phyloP scores from a whole-genome alignment of 2,329 filamentous ascomycete genomes.

The Colletotrichum lentis region DNA sequence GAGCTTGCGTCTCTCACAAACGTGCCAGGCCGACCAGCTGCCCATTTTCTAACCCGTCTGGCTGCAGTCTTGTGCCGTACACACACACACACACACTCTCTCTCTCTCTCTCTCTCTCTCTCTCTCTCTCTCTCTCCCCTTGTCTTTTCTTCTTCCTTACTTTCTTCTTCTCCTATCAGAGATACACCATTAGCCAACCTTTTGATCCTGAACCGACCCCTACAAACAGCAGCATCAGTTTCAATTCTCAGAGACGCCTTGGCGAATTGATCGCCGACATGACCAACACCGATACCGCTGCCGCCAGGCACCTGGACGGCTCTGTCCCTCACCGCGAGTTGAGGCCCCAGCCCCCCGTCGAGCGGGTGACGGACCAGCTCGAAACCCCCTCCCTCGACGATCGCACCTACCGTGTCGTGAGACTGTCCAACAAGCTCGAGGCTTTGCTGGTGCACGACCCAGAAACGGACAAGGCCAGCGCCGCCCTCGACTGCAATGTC shows the following conservation, averaged over 20 bases:
- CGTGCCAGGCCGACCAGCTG: constrained; percentile 28
- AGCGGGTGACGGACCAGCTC: constrained; percentile 71
- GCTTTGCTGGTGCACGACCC: constrained; percentile 91
- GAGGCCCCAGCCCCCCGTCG: constrained; percentile 44
- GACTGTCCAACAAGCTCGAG: constrained; percentile 86
- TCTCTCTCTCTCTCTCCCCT: too few species aligned
- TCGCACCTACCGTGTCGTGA: constrained; percentile 85
- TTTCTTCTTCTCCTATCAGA: background rate
- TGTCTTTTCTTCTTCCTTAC: background rate
- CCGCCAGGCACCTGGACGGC: constrained; percentile 33
- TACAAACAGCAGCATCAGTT: background rate
- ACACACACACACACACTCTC: too few species aligned
- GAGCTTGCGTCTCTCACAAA: constrained; percentile 24
- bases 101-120: too few species aligned
- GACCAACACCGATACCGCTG: constrained; percentile 40
- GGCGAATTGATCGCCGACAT: constrained; percentile 29
- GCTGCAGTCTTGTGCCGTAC: constrained; percentile 33
- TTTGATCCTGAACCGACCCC: constrained; percentile 3
- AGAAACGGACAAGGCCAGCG: constrained; percentile 95
- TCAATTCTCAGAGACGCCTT: constrained; percentile 7
- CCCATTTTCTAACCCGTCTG: constrained; percentile 24
- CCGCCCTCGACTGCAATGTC: constrained; percentile 93
- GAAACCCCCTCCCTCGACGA: constrained; percentile 88
- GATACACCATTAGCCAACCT: background rate
- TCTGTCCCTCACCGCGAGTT: constrained; percentile 44